phyloP scores from a whole-genome alignment of 2,329 filamentous ascomycete genomes.

The Neospermospora avenae region DNA sequence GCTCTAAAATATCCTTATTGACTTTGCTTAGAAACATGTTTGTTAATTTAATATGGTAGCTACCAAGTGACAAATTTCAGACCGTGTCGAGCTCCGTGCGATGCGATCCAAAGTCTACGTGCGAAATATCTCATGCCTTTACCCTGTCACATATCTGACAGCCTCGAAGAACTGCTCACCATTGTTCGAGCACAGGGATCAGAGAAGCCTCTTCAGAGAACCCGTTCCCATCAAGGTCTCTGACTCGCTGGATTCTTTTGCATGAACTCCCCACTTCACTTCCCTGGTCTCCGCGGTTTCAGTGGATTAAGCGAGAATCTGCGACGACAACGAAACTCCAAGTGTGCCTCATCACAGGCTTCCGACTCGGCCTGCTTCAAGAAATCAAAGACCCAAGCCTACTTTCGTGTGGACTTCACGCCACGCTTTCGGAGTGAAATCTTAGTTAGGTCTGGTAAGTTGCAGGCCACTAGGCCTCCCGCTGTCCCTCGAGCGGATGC shows the following conservation, averaged over 20 bases:
- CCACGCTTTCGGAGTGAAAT: conserved; percentile 12
- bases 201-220: conserved; percentile 13
- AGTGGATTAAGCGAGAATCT: conserved; percentile 31
- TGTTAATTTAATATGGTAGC: neutral
- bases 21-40: neutral
- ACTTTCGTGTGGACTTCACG: conserved; percentile 9
- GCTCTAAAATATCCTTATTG: neutral
- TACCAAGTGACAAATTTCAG: neutral
- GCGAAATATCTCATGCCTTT: conserved; percentile 14
- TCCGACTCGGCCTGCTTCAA: conserved; percentile 26
- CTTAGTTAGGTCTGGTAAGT: conserved; percentile 14
- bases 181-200: conserved; percentile 11
- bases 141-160: conserved; percentile 9
- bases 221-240: neutral
- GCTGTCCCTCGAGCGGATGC: neutral
- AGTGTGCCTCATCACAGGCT: conserved; percentile 28
- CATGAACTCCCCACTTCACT: conserved; percentile 22
- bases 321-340: conserved; percentile 33
- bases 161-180: neutral
- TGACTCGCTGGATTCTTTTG: conserved; percentile 15
- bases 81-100: conserved; percentile 6
- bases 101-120: conserved; percentile 4
- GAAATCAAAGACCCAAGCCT: conserved; percentile 17
- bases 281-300: conserved; percentile 13
- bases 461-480: conserved; percentile 3